Evolutionary conservation across 192 early-diverging fungal genomes (phyloP).

Genomic region (Backusella circina): DNA sequence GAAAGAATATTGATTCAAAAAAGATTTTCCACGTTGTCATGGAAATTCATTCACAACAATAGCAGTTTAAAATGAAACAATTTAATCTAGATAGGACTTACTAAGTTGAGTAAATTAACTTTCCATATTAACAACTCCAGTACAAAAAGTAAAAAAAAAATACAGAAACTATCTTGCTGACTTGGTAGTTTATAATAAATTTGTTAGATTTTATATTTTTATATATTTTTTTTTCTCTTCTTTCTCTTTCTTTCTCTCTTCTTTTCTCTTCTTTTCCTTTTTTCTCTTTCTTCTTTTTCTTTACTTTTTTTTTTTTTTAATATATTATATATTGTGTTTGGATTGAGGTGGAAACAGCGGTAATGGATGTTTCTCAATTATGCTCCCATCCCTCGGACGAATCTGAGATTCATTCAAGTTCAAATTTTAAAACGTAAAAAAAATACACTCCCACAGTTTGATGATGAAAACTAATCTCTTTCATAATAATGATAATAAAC

Average conservation of each 20-base stretch:
- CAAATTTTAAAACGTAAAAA: not conserved
- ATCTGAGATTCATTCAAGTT: not conserved
- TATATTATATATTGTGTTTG: not conserved
- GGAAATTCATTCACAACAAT: not conserved
- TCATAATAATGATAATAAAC: not conserved
- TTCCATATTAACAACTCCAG: not conserved
- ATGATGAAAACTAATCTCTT: not conserved
- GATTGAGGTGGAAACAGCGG: not conserved
- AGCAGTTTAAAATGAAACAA: not conserved
- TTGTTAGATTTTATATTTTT: not conserved
- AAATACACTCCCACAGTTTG: not conserved
- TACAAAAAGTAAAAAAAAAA: not conserved
- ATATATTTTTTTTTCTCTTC: not conserved
- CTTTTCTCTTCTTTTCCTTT: not conserved
- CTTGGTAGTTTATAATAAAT: not conserved
- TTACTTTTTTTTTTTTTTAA: not conserved
- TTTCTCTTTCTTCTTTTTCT: not conserved
- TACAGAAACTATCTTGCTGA: not conserved
- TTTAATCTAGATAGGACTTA: not conserved
- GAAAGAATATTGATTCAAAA: not conserved
- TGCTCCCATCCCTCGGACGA: not conserved
- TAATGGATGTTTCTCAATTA: slow-evolving; percentile 12
- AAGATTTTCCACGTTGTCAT: not conserved
- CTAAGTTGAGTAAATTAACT: not conserved
- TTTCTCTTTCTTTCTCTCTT: not conserved